Evolutionary conservation across 192 early-diverging fungal genomes (phyloP), one percentile per base, ranked within the genome.

Genomic region (Coemansia reversa): DNA sequence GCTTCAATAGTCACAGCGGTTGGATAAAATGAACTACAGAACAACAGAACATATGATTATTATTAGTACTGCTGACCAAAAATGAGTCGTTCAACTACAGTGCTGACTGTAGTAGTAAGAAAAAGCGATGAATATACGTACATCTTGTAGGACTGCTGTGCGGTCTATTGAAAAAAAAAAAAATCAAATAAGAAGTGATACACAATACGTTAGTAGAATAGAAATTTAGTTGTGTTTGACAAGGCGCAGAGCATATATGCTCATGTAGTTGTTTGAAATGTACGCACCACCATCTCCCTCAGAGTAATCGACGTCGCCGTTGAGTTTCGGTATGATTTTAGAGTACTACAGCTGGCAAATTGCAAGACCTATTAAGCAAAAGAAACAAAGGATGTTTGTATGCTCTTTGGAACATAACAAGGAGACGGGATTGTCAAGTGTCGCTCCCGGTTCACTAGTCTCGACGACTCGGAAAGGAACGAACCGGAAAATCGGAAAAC

Each of bases 81-180:
- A 54, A 24, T 23, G 48, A 16, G 39, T 16, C 39, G 12, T 16
- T 45, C 12, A 16, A 16, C 14, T 4, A 45, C 39, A 45, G 39
- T 16, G 39, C 39, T 45, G 3, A 1, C 3, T 45, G 3, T 16
- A 16, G 3, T 16, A 16, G 3, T 45, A 16, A 45, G 9, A 14
- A 16, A 56, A 29, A 25, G 11, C 27, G 14, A 4, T 16, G 6
- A 14, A 22, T 14, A 57, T 57, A 58, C 64, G 48, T 70, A 71
- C 70, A 72, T 63, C 51, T 72, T 78, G 55, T 65, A 78, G 28
- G 76, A 66, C 63, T 78, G 76, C 59, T 72, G 76, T 53, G 76
- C 76, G 25, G 75, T 69, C 75, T 77, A 77, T 51, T 29, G 12
- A 4, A 18, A 39, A 42, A 19, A 24, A 1, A 35, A 53, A 14